phyloP scores from a whole-genome alignment of 805 yeast species.

The Candida ipomoeae region DNA sequence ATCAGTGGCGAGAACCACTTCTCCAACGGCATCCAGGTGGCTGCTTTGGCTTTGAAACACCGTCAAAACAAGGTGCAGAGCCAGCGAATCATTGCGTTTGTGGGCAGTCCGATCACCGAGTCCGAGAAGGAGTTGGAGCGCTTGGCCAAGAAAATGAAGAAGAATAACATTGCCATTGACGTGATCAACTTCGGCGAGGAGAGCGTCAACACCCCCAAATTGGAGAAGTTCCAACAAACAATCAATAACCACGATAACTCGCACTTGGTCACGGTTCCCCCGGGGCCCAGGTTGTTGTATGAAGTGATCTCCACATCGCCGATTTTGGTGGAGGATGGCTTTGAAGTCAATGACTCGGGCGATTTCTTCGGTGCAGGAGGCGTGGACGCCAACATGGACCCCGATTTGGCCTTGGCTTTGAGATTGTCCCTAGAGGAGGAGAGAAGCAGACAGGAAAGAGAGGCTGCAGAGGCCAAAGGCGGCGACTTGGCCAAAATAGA shows the following conservation, averaged over 20 bases:
- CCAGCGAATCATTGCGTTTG: conserved; percentile 85
- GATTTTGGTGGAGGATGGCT: conserved; percentile 64
- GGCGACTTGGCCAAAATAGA: conserved; percentile 32
- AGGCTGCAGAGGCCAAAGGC: conserved; percentile 35
- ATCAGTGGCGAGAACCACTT: conserved; percentile 67
- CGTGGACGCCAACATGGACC: conserved; percentile 86
- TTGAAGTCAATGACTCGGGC: conserved; percentile 38
- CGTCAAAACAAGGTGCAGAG: conserved; percentile 91
- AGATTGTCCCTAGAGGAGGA: conserved; percentile 94
- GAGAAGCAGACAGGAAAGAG: conserved; percentile 83
- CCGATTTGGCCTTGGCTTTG: conserved; percentile 93
- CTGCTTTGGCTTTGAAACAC: conserved; percentile 85
- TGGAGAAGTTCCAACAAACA: conserved; percentile 71
- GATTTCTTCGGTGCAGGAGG: conserved; percentile 41
- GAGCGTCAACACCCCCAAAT: conserved; percentile 64
- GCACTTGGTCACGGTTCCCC: conserved; percentile 81
- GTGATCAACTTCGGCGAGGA: conserved; percentile 91
- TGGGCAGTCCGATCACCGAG: conserved; percentile 79
- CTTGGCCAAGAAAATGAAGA: conserved; percentile 88
- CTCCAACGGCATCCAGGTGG: conserved; percentile 85
- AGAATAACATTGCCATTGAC: conserved; percentile 87
- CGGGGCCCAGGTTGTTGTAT: conserved; percentile 79
- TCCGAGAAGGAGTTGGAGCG: conserved; percentile 67
- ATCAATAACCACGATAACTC: conserved; percentile 76
- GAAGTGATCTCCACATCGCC: conserved; percentile 78